Evolutionary conservation across 2,329 filamentous ascomycete species (phyloP), one percentile per base, ranked within the genome.

Genomic region (Fusarium nanum): DNA sequence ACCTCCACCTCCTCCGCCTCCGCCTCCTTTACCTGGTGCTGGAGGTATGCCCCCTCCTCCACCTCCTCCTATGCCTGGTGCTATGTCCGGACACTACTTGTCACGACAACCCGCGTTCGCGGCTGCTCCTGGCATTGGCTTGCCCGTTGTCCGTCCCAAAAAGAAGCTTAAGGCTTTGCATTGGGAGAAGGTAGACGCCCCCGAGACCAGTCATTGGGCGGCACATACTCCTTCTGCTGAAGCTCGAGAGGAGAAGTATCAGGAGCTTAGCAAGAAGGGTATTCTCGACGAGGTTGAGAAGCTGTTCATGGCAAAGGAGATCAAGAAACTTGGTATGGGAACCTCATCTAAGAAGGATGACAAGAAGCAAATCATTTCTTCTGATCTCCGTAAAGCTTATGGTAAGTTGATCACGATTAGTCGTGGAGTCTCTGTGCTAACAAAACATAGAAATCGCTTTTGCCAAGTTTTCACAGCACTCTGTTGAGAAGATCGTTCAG

Each of bases 121-220:
- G 22, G 77, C 86, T 16, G 82, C 89, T 13, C 76, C 81, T 23
- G 87, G 88, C 10, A 85, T 93, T 72, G 89, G 91, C 45, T 82
- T 97, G 75, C 91, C 93, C 37, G 92, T 94, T 65, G 93, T 94
- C 55, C 87, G 95, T 74, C 94, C 96, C 23, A 98, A 98, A 88
- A 98, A 97, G 89, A 99, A 98, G 86, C 93, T 99, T 81, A 99
- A 99, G 89, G 95, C 95, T 63, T 87, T 99, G 73, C 96, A 99
- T 83, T 98, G 96, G 95, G 96, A 99, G 82, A 98, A 98, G 85
- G 93, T 99, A 57, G 96, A 99, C 81, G 88, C 92, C 56, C 93
- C 94, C 23, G 90, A 96, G 78, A 92, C 93, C 53, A 98, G 95
- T 56, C 93, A 98, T 74, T 98, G 95, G 95, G 94, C 94, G 34